A percentile compares a stretch with the other conserved stretches of the same genome.
phyloP scores from a whole-genome alignment of 2,329 filamentous ascomycete genomes.

The Cladophialophora bantiana region DNA sequence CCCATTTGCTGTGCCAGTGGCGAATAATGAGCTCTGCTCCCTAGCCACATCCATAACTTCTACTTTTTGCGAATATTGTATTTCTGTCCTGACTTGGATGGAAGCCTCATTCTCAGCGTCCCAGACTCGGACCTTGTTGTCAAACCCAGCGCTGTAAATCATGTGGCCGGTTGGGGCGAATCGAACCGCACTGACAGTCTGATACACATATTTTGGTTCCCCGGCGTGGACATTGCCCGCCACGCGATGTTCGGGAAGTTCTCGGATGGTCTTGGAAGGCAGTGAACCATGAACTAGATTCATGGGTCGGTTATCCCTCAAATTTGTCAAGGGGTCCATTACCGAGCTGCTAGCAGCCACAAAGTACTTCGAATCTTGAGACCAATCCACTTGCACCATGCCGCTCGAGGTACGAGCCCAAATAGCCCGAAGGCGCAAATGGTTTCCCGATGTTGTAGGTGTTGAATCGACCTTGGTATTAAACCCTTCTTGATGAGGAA shows the following conservation, averaged over 20 bases:
- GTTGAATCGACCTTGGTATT: not conserved
- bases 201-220: conserved; percentile 55
- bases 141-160: conserved; percentile 64
- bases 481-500: not conserved
- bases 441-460: not conserved
- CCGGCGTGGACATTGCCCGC: conserved; percentile 16
- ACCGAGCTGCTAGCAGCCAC: conserved; percentile 60
- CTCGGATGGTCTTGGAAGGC: conserved; percentile 48
- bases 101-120: conserved; percentile 44
- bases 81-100: conserved; percentile 45
- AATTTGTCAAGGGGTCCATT: conserved; percentile 42
- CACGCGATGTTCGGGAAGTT: conserved; percentile 60
- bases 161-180: conserved; percentile 57
- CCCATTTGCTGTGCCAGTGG: conserved; percentile 54
- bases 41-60: conserved; percentile 59
- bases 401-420: conserved; percentile 68
- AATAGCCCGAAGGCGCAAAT: conserved; percentile 46
- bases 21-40: conserved; percentile 50
- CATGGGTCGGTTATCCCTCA: conserved; percentile 44
- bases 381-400: conserved; percentile 64
- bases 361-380: conserved; percentile 60
- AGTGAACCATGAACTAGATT: conserved; percentile 47
- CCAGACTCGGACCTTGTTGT: conserved; percentile 66
- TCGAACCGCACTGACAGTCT: conserved; percentile 62
- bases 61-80: conserved; percentile 58